Evolutionary conservation across 495 filamentous ascomycete genomes (phyloP).

Genomic region (Aspergillus panamensis): DNA sequence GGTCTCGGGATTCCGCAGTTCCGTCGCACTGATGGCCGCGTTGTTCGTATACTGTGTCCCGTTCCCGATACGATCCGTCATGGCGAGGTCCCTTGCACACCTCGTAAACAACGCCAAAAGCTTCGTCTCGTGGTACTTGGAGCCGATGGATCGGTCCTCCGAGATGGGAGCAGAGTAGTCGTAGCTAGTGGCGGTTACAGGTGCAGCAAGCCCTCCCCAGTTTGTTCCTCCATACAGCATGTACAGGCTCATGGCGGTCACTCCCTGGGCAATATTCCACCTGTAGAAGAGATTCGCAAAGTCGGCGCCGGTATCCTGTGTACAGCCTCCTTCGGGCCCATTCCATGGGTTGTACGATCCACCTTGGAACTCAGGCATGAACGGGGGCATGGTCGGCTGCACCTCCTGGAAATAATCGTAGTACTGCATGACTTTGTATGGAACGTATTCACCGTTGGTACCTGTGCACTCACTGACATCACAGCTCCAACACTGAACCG

Average conservation of each 20-base stretch:
- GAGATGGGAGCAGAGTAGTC: slow-evolving; percentile 60
- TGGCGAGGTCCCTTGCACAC: slow-evolving; percentile 49
- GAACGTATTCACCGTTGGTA: slow-evolving; percentile 52
- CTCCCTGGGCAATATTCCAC: slow-evolving; percentile 52
- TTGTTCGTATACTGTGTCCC: slow-evolving; percentile 56
- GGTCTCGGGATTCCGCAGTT: slow-evolving; percentile 55
- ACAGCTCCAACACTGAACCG: slow-evolving; percentile 53
- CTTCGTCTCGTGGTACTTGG: slow-evolving; percentile 61
- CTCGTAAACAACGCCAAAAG: slow-evolving; percentile 54
- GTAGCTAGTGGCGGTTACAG: slow-evolving; percentile 50
- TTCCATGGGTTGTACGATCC: slow-evolving; percentile 63
- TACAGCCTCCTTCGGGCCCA: slow-evolving; percentile 51
- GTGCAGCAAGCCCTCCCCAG: slow-evolving; percentile 51
- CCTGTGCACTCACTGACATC: slow-evolving; percentile 53
- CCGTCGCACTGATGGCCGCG: slow-evolving; percentile 40
- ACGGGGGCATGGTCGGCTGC: slow-evolving; percentile 50
- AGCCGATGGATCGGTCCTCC: slow-evolving; percentile 53
- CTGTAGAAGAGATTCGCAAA: slow-evolving; percentile 62
- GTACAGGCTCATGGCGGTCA: slow-evolving; percentile 53
- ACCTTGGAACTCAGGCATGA: slow-evolving; percentile 63
- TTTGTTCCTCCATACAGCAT: slow-evolving; percentile 63
- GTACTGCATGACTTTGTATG: slow-evolving; percentile 49
- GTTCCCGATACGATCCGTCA: slow-evolving; percentile 53
- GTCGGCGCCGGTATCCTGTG: slow-evolving; percentile 42
- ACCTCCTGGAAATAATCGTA: slow-evolving; percentile 54